Evolutionary conservation across 768 basidiomycete species (phyloP).

Genomic region (Holtermannia corniformis): DNA sequence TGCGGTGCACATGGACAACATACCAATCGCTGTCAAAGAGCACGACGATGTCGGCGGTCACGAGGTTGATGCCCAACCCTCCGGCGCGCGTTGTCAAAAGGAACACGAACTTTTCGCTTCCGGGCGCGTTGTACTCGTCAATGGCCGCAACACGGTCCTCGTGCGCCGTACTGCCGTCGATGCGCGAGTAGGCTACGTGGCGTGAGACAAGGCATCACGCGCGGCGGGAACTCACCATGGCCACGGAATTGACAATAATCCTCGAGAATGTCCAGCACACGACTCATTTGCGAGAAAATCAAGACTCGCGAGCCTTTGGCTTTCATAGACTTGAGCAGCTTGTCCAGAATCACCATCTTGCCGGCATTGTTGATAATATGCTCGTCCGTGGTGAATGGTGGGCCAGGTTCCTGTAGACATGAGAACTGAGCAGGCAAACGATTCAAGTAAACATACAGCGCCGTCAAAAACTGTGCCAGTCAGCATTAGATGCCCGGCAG

Average conservation of each 20-base stretch:
- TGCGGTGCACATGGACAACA: constrained; percentile 18
- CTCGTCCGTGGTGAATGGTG: constrained; percentile 96
- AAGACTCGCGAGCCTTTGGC: constrained; percentile 87
- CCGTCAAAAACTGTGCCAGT: neutral
- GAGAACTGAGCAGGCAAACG: neutral
- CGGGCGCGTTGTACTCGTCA: constrained; percentile 94
- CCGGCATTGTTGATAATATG: constrained; percentile 89
- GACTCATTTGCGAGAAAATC: constrained; percentile 99
- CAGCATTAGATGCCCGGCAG: neutral
- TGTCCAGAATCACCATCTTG: constrained; percentile 97
- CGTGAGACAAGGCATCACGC: no score
- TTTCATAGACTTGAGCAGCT: constrained; percentile 76
- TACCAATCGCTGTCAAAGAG: constrained; percentile 95
- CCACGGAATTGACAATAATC: constrained; percentile 89
- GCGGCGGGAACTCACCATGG: constrained; percentile 55
- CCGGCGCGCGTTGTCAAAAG: constrained; percentile 92
- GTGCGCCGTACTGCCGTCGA: constrained; percentile 90
- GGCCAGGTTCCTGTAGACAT: constrained; percentile 70
- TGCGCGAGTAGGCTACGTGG: constrained; percentile 77
- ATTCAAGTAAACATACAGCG: constrained; percentile 15
- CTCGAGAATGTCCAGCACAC: constrained; percentile 94
- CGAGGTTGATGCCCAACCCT: constrained; percentile 92
- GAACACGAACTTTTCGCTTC: constrained; percentile 92
- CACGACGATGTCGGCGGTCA: constrained; percentile 87
- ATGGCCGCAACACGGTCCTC: constrained; percentile 93